Base-by-base conservation (phyloP, 1,284 basidiomycete species). In the Trichosporon coremiiforme region DNA sequence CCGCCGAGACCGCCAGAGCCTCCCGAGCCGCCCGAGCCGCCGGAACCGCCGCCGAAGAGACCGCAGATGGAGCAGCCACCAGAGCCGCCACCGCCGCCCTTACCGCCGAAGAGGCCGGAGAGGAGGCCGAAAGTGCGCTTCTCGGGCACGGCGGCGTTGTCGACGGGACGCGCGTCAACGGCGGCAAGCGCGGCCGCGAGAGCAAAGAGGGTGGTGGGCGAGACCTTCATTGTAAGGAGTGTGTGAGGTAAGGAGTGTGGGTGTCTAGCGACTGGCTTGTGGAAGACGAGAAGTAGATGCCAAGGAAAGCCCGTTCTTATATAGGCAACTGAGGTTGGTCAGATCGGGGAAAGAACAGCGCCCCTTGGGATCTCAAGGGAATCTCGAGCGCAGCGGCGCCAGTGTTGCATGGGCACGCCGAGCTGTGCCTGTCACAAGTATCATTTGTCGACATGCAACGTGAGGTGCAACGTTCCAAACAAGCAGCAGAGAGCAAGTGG, bases 91-190 rank as follows among this genome's bases (percentile, higher is more conserved):
- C 29, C 55, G 55, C 55, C 55, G 25, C 55, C 57, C 57, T 62
- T 57, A 20, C 55, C 53, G 25, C 55, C 57, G 57, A 62, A 29
- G 31, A 62, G 57, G 8, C 57, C 29, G 57, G 57, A 62, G 31
- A 62, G 31, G 6, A 62, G 12, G 31, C 57, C 57, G 57, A 62
- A 33, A 2, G 57, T n/a, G 31, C 57, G 57, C 57, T 62, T 33
- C 57, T 62, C 57, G 57, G 31, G 29, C 25, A 25, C 25, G 31
- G 5, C 29, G 57, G 29, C 57, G 57, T n/a, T 35, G 57, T 38
- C 33, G 31, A 62, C 57, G 31, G 57, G 57, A n/a, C 57, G 57
- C 15, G 57, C 57, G 57, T 62, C 57, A 15, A 62, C 57, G 31
- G 17, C 57, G 15, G 57, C 57, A 2, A 62, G 57, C 15, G 57